Evolutionary conservation across 441 rosid genomes (phyloP), one percentile per base, ranked within the genome.

Genomic region (Populus tomentosa): DNA sequence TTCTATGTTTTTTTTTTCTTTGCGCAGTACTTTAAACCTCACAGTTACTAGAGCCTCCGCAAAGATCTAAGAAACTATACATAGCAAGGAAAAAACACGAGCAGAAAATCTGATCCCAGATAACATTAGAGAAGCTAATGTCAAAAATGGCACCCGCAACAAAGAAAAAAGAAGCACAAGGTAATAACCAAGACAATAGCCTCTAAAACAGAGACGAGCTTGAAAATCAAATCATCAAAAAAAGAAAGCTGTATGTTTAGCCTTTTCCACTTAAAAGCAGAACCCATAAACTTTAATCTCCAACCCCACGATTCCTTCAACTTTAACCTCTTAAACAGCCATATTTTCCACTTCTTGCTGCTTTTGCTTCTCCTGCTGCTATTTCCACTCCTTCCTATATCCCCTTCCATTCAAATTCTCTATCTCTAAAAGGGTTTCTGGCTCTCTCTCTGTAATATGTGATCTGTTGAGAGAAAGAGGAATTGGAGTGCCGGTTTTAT

Each of bases 121-220:
- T 46, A 46, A 46, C 56, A 46, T 46, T 46, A 46, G 56, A 46
- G 56, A 46, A 46, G 6, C 56, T 46, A 46, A 14, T 46, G 56
- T 46, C 56, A 91, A 66, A 91, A 82, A 78, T 86, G 86, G 83
- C 97, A 87, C 36, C 97, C 94, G 46, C 89, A 91, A 69, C 87
- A 92, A 62, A 89, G 81, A 70, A 80, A 90, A 85, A 92, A 92
- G 86, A 90, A 86, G 75, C 88, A 77, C 66, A 90, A 74, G 32
- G 84, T 79, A 36, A 87, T 71, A 20, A 89, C 86, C 78, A 92
- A 81, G 61, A 82, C 86, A 61, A 92, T 75, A 18, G 93, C 94
- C 65, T 92, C 94, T 2, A 89, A 42, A 42, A 85, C 86, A 32
- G 93, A 90, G 11, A 82, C 78, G 50, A 90, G 71, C 87, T 80